Conservation (phyloP, 2,329 filamentous ascomycete genomes). For the Cladosporium sp. region DNA sequence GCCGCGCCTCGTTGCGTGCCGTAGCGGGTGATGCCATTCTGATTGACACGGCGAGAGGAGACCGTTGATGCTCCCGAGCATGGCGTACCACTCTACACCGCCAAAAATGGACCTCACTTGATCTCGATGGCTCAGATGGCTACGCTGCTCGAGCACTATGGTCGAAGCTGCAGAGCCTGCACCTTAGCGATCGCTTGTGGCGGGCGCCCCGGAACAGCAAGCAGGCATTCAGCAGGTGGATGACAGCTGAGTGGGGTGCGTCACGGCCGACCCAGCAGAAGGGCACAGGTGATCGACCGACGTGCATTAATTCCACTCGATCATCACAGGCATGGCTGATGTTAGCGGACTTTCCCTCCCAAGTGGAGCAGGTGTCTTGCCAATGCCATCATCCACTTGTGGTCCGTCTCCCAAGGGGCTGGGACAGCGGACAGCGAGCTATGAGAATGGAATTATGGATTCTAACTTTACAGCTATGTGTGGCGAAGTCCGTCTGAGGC, state of each 20-base stretch:
- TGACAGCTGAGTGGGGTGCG: conserved; percentile 2
- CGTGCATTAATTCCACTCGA: neutral
- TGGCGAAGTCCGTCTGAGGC: neutral
- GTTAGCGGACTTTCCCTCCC: neutral
- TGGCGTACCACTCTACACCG: neutral
- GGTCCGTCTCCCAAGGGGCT: neutral
- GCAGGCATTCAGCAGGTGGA: neutral
- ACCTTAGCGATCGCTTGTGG: neutral
- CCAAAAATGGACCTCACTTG: neutral
- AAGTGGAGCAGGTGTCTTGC: neutral
- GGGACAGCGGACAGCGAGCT: neutral
- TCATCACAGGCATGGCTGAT: neutral
- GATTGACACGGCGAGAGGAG: neutral
- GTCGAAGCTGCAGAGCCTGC: neutral
- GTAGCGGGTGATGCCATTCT: neutral
- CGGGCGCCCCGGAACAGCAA: neutral
- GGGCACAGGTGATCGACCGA: neutral
- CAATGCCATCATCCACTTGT: neutral
- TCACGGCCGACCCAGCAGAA: neutral
- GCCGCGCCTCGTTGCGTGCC: neutral
- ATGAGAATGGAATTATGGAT: neutral
- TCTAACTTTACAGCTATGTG: neutral
- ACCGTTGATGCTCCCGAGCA: neutral
- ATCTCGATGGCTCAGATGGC: neutral
- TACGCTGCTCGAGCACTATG: neutral